A percentile compares a stretch with the other conserved stretches of the same genome.
phyloP scores from a whole-genome alignment of 176 grass and related monocot species.

The bread wheat (Triticum aestivum) region IWGSC_CS_RefSeq_v2.1 NC_057797.1:67115626-67116125 shows the following conservation, averaged over 20 bases:
- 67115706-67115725: constrained; percentile 24
- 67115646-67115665: constrained; percentile 10
- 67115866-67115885: fast-evolving
- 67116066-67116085: background rate
- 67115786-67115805: background rate
- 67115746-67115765: constrained; percentile 2
- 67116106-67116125: background rate
- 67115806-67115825: constrained; percentile 34
- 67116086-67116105: constrained; percentile 1
- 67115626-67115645: background rate
- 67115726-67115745: background rate
- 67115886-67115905: constrained; percentile 38
- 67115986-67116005: constrained; percentile 8
- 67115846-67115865: background rate
- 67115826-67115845: constrained; percentile 38
- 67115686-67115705: background rate
- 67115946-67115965: constrained; percentile 8
- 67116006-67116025: background rate
- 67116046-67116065: constrained; percentile 30
- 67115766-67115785: background rate
- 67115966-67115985: background rate
- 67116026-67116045: constrained; percentile 23
- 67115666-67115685: background rate
- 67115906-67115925: background rate
- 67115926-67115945: background rate